phyloP scores from a whole-genome alignment of 805 yeast genomes.

The Ascoidea rubescens region DNA sequence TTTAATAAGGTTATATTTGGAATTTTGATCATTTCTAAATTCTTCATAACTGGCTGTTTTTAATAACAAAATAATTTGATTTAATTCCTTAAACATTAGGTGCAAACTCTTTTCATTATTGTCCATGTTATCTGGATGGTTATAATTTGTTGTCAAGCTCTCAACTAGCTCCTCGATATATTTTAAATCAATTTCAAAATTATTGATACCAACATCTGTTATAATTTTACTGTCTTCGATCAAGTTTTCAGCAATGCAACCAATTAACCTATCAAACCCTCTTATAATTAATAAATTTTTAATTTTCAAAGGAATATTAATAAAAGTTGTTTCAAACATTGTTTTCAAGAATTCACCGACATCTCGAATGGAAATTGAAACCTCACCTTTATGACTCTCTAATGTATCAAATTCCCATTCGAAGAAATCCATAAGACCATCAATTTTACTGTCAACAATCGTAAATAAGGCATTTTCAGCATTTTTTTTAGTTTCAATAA shows the following conservation, averaged over 20 bases:
- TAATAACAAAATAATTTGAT: constrained; percentile 67
- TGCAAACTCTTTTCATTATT: constrained; percentile 1
- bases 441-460: constrained; percentile 68
- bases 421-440: constrained; percentile 68
- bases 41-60: constrained; percentile 25
- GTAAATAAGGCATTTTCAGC: constrained; percentile 76
- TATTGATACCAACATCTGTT: constrained; percentile 48
- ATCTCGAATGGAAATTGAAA: constrained; percentile 66
- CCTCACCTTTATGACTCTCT: constrained; percentile 31
- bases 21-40: constrained; percentile 5
- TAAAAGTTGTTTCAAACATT: constrained; percentile 73
- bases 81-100: constrained; percentile 30
- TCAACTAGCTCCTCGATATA: constrained; percentile 47
- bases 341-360: constrained; percentile 76
- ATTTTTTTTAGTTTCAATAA: constrained; percentile 43
- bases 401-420: constrained; percentile 74
- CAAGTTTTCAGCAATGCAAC: constrained; percentile 49
- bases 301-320: constrained; percentile 65
- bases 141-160: constrained; percentile 16
- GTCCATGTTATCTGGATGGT: constrained; percentile 1
- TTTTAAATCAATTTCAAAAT: constrained; percentile 69
- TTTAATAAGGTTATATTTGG: constrained; percentile 8
- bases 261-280: constrained; percentile 74
- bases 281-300: constrained; percentile 71
- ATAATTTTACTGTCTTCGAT: constrained; percentile 30